Base-by-base conservation (phyloP, 2,329 filamentous ascomycete species). In the Claviceps arundinis region DNA sequence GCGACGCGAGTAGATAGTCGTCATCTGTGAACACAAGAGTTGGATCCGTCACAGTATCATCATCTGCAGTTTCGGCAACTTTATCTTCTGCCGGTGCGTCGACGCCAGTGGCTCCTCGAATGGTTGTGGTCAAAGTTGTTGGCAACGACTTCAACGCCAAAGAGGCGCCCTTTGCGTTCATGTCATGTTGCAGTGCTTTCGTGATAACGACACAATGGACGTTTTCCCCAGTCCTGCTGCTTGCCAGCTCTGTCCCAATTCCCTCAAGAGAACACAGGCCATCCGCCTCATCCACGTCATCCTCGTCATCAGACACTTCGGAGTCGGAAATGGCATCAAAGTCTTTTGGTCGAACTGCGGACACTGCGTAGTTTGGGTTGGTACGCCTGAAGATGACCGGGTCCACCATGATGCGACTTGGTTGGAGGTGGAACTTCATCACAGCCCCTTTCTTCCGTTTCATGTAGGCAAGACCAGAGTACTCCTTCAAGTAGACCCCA, bases 401-500 rank as follows among this genome's bases (percentile, higher is more conserved):
- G 62, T 95, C 90, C 24, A 95, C 75, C 89, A 95, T 95, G 56
- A 95, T 77, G 34, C 90, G 82, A 17, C 89, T 86, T 56, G 89
- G 87, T 56, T 89, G 88, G 65, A 95, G 84, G 62, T 89, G 89
- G 66, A 94, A 84, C 65, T 89, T 91, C 63, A 86, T 71, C 14
- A 54, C 75, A 19, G 52, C 47, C 4, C 56, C 72, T 60, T 84
- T 84, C 71, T 88, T 88, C 65, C 85, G 84, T 72, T 91, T 94
- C 71, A 82, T 80, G 67, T 89, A 95, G 0, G 86, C 89, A 69
- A 95, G 81, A 2, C 89, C 89, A 51, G 90, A 84, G 65, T 90
- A 87, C 61, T 80, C 82, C 58, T 82, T 85, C 70, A 93, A 95
- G 59, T 91, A 83, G 67, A 89, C 85, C 22, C 89, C 89, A 56